Base-by-base conservation (phyloP, 257 asterid genomes). In the Solanum pinnatisectum region DNA sequence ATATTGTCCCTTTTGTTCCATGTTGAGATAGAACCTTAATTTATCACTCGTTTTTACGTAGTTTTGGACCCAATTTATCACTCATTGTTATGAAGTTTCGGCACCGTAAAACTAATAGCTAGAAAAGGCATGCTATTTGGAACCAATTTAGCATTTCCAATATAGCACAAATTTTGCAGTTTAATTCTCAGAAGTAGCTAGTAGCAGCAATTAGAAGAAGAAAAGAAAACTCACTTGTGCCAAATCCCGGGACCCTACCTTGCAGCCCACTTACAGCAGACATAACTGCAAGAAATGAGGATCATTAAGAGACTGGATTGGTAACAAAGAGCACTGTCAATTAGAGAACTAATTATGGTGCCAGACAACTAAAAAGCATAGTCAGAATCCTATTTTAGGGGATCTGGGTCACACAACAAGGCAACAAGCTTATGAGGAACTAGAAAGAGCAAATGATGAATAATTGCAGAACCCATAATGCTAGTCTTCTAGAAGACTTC, bases 231-330 rank as follows among this genome's bases (percentile, higher is more conserved):
- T 40, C 83, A 96, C 98, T 93, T 91, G 98, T 93, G 88, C 95
- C 98, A 87, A 96, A 96, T 87, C 99, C 98, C 4, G 96, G 94
- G 89, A 97, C 81, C 67, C 93, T 95, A 87, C 96, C 98, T 90
- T 96, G 94, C 88, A 97, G 91, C 90, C 99, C 99, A 67, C 98
- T 96, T 89, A 97, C 96, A 79, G 98, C 98, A 84, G 99, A 97
- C 98, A 97, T 94, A 81, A 97, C 99, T 97, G 98, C 89, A 89
- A 90, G 82, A 85, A 79, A 89, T 46, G 27, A 90, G 85, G 91
- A 87, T 78, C 60, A 42, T 85, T 40, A 67, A 79, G 14, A 79
- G 67, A 79, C 65, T 79, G 25, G 84, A 44, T 79, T 4, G 37
- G 67, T 79, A 27, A 44, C 65, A 44, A 42, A 79, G 25, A 15